Evolutionary conservation across 345 rosid species (phyloP), one percentile per base, ranked within the genome.

Genomic region (Reutealis trisperma): DNA sequence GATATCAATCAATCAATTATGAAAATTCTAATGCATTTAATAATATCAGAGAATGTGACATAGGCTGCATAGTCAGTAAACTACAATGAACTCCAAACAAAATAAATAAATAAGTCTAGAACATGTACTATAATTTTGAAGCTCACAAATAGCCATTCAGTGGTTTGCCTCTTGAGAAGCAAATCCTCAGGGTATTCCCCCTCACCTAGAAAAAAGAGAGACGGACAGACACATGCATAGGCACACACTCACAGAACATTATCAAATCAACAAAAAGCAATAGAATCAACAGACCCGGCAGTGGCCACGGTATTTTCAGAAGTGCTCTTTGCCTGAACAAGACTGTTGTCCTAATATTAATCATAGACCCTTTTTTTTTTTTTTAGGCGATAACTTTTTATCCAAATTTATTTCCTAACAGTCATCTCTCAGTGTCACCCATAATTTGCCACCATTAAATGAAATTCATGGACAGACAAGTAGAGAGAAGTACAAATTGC

Each of bases 21-120:
- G 41, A n/a, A 80, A 67, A n/a, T 21, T 54, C 47, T 67, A 67
- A 12, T 47, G 41, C n/a, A 34, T n/a, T 64, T 25, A 52, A 22
- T 34, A 16, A 49, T 22, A 64, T 1, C 15, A 51, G 15, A 52
- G 37, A 68, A 63, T 7, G n/a, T 49, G 49, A 19, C 19, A 25
- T 37, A 34, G 41, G 41, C 41, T 34, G 41, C 41, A 5, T 63
- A 27, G 58, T 22, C 62, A 41, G 30, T 6, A 63, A 19, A 32
- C 45, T 16, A 32, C 22, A 30, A 72, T 11, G 16, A 59, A 24
- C 2, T 18, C 63, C 44, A 44, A 24, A 30, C 10, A 37, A 54
- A 51, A 51, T 14, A 13, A 51, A 51, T 51, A 37, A 14, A 51
- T 14, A 51, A 12, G 16, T 13, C 54, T 49, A 49, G 0, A 44